A percentile compares a stretch with the other conserved stretches of the same genome.
phyloP scores from a whole-genome alignment of 208 protist species.

The Trypanosoma caninum region DNA sequence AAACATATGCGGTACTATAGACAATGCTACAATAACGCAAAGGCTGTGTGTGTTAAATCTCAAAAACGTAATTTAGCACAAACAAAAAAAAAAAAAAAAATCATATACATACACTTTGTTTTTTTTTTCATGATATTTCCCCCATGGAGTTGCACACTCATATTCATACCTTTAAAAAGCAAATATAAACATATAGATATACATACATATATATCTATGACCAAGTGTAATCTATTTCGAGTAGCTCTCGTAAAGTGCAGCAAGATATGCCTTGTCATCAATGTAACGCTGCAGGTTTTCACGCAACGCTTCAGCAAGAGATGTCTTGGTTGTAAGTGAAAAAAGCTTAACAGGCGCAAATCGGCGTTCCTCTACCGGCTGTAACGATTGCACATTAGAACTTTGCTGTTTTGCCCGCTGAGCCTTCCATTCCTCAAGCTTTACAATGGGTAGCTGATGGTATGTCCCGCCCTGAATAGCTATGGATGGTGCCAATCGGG shows the following conservation, averaged over 20 bases:
- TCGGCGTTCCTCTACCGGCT: slow-evolving; percentile 1
- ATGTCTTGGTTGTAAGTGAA: slow-evolving; percentile 65
- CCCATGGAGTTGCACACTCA: not conserved
- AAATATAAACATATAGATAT: slow-evolving; percentile 12
- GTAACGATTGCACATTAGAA: not conserved
- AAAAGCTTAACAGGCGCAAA: slow-evolving; percentile 81
- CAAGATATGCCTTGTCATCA: slow-evolving; percentile 56
- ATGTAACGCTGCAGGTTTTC: slow-evolving; percentile 70
- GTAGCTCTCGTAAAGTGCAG: slow-evolving; percentile 19
- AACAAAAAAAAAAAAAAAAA: not conserved
- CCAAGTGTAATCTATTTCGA: not conserved
- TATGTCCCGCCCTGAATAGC: slow-evolving; percentile 69
- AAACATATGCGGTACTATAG: not conserved
- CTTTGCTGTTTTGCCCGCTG: not conserved
- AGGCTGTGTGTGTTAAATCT: not conserved
- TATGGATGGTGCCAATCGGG: slow-evolving; percentile 51
- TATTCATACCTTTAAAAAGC: not conserved
- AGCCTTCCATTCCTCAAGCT: not conserved
- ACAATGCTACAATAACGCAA: too few species aligned
- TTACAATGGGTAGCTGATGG: slow-evolving; percentile 41
- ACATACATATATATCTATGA: slow-evolving; percentile 17
- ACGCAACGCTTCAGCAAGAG: slow-evolving; percentile 47
- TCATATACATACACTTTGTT: not conserved
- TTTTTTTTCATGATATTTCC: too few species aligned
- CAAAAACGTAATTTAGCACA: not conserved